These are phyloP conservation scores for Ophiostoma populinum DNA, from an alignment of 2,329 filamentous ascomycete genomes.

Conservation along the genomic window DNA sequence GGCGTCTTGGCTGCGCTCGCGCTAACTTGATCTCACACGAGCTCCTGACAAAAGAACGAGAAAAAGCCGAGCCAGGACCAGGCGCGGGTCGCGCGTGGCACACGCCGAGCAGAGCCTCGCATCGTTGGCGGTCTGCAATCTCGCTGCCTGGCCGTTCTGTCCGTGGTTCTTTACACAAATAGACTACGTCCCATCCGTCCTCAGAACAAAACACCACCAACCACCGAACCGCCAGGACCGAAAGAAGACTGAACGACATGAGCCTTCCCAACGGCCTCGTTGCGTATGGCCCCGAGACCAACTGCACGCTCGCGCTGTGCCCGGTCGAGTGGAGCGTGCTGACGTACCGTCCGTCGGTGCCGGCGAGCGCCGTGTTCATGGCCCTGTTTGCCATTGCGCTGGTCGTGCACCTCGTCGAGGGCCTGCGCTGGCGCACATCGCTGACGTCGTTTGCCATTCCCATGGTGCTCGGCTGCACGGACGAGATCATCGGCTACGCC, in stretches of 20 bases:
- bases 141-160: too few relatives aligned
- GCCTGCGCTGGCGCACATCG: constrained; percentile 28
- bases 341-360: constrained; percentile 27
- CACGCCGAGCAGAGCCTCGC: too few relatives aligned
- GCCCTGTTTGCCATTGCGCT: constrained; percentile 29
- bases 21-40: too few relatives aligned
- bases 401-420: constrained; percentile 26
- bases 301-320: constrained; percentile 32
- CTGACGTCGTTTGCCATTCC: constrained; percentile 25
- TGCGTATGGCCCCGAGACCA: constrained; percentile 27
- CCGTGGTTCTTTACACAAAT: too few relatives aligned
- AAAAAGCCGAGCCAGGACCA: too few relatives aligned
- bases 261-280: constrained; percentile 9
- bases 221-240: not conserved
- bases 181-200: too few relatives aligned
- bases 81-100: too few relatives aligned
- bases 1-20: too few relatives aligned
- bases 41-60: too few relatives aligned
- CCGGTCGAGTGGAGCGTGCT: constrained; percentile 27
- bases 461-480: constrained; percentile 37
- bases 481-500: constrained; percentile 44
- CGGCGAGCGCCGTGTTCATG: constrained; percentile 25
- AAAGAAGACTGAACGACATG: constrained; percentile 2
- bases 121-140: too few relatives aligned
- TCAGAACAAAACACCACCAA: too few relatives aligned